These are phyloP conservation scores for Rehmannia glutinosa DNA, from an alignment of 257 asterid species.

Conservation along the genomic window DNA sequence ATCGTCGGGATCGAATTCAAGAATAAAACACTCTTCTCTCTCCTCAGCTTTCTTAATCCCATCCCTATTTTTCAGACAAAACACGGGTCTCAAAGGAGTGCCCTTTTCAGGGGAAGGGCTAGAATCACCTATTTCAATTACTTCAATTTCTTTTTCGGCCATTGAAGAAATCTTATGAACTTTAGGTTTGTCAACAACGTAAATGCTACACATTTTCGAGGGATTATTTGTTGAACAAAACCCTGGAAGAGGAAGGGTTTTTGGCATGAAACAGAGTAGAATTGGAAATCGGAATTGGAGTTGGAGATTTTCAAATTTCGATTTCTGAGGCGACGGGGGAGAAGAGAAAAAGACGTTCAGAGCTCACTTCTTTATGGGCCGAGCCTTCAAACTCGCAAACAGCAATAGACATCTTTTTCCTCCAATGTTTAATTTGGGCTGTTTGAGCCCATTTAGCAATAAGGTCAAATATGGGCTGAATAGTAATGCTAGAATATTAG, in stretches of 20 bases:
- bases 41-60: conserved; percentile 40
- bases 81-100: conserved; percentile 43
- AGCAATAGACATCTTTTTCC: too few relatives aligned
- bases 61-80: conserved; percentile 41
- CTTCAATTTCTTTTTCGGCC: conserved; percentile 16
- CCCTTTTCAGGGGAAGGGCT: conserved; percentile 30
- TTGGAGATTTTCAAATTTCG: conserved; percentile 8
- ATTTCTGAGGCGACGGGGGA: too few relatives aligned
- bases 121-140: conserved; percentile 36
- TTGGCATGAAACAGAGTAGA: neutral
- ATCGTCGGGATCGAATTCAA: conserved; percentile 59
- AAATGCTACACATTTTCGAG: neutral
- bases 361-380: too few relatives aligned
- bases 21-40: conserved; percentile 66
- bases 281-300: neutral
- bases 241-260: conserved; percentile 15
- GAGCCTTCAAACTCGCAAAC: too few relatives aligned
- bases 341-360: too few relatives aligned
- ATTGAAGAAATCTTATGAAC: neutral
- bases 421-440: too few relatives aligned
- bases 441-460: too few relatives aligned
- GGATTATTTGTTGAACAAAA: neutral
- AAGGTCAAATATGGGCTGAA: too few relatives aligned
- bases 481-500: too few relatives aligned
- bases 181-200: neutral